These are phyloP conservation scores for Blastobotrys petasosporus DNA, from an alignment of 1,139 yeast genomes.

Conservation along the genomic window DNA sequence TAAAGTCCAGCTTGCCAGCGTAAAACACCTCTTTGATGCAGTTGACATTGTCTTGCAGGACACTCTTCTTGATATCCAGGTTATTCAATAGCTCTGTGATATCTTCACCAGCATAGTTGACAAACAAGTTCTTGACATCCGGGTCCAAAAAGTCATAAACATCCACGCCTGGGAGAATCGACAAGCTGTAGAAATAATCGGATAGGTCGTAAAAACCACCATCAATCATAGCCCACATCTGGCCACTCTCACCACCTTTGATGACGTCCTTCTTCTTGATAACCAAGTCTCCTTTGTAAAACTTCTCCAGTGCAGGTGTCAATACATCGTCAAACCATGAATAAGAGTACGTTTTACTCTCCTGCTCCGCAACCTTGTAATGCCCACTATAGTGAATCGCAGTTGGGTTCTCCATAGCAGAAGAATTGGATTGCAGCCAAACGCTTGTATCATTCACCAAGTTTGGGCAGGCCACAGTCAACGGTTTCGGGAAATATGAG, in stretches of 20 bases:
- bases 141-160: conserved; percentile 30
- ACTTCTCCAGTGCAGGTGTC: conserved; percentile 29
- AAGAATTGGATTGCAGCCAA: conserved; percentile 25
- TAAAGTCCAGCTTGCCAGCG: conserved; percentile 34
- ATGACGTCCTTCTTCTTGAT: conserved; percentile 27
- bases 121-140: conserved; percentile 26
- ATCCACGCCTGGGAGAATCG: conserved; percentile 18
- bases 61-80: conserved; percentile 18
- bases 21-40: conserved; percentile 33
- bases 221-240: conserved; percentile 30
- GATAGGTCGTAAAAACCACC: conserved; percentile 33
- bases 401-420: conserved; percentile 26
- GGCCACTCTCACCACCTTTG: conserved; percentile 14
- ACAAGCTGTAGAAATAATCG: conserved; percentile 31
- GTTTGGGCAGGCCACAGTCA: conserved; percentile 32
- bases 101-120: conserved; percentile 29
- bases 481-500: conserved; percentile 35
- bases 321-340: conserved; percentile 33
- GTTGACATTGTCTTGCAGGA: conserved; percentile 19
- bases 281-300: conserved; percentile 34
- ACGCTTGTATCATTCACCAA: conserved; percentile 30
- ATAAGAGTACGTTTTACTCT: conserved; percentile 28
- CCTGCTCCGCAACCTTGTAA: conserved; percentile 18
- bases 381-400: conserved; percentile 33
- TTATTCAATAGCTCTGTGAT: conserved; percentile 22